These are phyloP conservation scores for Myxozyma melibiosi DNA, from an alignment of 805 yeast genomes.

Conservation along the genomic window DNA sequence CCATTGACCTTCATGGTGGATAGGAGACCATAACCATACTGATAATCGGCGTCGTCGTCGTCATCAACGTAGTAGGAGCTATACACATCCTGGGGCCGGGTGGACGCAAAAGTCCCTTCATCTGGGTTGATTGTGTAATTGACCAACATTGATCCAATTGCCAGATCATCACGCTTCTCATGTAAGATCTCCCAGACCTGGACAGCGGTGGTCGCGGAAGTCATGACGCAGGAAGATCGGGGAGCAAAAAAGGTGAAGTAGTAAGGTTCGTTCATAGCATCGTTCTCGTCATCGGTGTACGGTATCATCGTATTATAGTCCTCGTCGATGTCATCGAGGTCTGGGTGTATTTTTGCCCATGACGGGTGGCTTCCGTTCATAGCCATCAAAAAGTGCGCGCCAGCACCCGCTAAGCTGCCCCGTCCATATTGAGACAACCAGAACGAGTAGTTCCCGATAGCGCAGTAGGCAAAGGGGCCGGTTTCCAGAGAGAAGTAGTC, in stretches of 20 bases:
- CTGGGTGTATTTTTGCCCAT: neutral
- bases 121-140: neutral
- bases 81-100: neutral
- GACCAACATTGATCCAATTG: neutral
- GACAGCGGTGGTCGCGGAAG: neutral
- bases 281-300: neutral
- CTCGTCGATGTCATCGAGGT: neutral
- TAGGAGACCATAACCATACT: neutral
- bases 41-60: neutral
- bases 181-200: neutral
- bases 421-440: neutral
- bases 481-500: neutral
- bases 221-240: neutral
- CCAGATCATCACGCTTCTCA: neutral
- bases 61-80: no score
- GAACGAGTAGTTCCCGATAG: neutral
- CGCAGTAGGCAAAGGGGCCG: neutral
- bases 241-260: neutral
- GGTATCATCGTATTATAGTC: neutral
- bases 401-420: neutral
- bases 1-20: neutral
- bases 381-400: no score
- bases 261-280: neutral
- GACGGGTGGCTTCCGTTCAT: neutral
- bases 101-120: neutral